These are phyloP conservation scores for Durotheca rogersii DNA, from an alignment of 495 filamentous ascomycete species.

Conservation along the genomic window DNA sequence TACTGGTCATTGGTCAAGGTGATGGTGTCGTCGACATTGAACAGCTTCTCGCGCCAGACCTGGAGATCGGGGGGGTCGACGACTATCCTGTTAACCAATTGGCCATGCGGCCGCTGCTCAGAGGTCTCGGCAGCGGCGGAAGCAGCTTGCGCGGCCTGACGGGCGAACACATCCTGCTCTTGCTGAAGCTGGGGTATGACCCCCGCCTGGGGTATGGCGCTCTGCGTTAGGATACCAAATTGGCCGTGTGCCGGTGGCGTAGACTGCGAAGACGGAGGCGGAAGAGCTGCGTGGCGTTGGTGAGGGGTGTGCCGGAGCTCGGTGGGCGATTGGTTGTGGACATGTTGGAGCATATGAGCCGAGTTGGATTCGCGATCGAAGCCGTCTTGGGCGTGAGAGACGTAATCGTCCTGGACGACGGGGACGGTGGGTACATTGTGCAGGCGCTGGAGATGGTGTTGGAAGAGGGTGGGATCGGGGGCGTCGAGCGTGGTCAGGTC, in stretches of 20 bases:
- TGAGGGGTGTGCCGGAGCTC: conserved; percentile 38
- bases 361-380: conserved; percentile 29
- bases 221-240: conserved; percentile 50
- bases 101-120: conserved; percentile 54
- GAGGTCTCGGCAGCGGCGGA: conserved; percentile 33
- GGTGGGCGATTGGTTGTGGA: conserved; percentile 32
- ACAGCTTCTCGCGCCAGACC: conserved; percentile 73
- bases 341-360: conserved; percentile 31
- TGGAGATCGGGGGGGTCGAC: conserved; percentile 68
- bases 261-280: conserved; percentile 36
- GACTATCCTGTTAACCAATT: conserved; percentile 57
- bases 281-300: conserved; percentile 34
- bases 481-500: conserved; percentile 40
- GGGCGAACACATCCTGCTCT: conserved; percentile 32
- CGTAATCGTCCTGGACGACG: conserved; percentile 41
- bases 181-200: conserved; percentile 41
- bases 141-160: conserved; percentile 21
- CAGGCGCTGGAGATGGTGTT: conserved; percentile 42
- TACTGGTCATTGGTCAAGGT: conserved; percentile 79
- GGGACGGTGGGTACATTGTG: conserved; percentile 40
- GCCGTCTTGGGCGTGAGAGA: conserved; percentile 35
- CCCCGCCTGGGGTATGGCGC: conserved; percentile 39
- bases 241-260: conserved; percentile 33
- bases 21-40: conserved; percentile 74
- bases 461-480: conserved; percentile 35